Percentiles rank a stretch among this genome's conserved stretches.
These are phyloP conservation scores for Hanseniaspora vineae DNA, from an alignment of 805 yeast genomes.

Conservation along the genomic window DNA sequence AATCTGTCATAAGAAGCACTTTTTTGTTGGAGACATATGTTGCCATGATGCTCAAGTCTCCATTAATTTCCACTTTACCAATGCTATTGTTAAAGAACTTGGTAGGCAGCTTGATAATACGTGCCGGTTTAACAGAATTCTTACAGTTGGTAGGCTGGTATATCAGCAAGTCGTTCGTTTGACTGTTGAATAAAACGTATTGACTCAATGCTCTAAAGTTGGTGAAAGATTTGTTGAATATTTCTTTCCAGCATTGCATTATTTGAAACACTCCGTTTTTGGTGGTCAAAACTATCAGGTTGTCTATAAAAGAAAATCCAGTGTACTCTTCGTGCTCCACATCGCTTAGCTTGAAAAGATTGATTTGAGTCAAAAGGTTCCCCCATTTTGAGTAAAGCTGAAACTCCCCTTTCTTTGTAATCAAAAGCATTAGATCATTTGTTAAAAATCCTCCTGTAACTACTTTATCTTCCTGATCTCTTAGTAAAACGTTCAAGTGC, in stretches of 20 bases:
- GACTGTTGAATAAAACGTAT: slow-evolving; percentile 13
- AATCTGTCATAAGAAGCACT: slow-evolving; percentile 17
- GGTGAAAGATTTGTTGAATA: slow-evolving; percentile 8
- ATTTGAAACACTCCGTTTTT: slow-evolving; percentile 14
- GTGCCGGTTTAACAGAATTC: neutral
- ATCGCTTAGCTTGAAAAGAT: slow-evolving; percentile 14
- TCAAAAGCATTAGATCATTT: slow-evolving; percentile 11
- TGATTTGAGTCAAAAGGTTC: slow-evolving; percentile 8
- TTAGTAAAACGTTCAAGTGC: slow-evolving; percentile 1
- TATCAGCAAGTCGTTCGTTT: slow-evolving; percentile 11
- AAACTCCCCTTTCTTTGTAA: slow-evolving; percentile 13
- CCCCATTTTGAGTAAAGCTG: slow-evolving; percentile 17
- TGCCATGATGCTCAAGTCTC: slow-evolving; percentile 16
- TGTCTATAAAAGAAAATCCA: slow-evolving; percentile 11
- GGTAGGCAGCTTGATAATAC: slow-evolving; percentile 18
- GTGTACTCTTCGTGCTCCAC: slow-evolving; percentile 6
- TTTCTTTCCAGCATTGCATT: slow-evolving; percentile 20
- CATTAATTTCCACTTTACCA: slow-evolving; percentile 13
- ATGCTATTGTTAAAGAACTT: slow-evolving; percentile 20
- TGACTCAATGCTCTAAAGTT: slow-evolving; percentile 14
- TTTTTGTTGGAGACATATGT: slow-evolving; percentile 20
- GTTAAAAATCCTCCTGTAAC: slow-evolving; percentile 10
- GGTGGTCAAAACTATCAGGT: slow-evolving; percentile 9
- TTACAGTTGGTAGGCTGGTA: neutral
- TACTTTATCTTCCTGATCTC: slow-evolving; percentile 2